Evolutionary conservation across 2,329 filamentous ascomycete species (phyloP).

Genomic region (Penicillium italicum): DNA sequence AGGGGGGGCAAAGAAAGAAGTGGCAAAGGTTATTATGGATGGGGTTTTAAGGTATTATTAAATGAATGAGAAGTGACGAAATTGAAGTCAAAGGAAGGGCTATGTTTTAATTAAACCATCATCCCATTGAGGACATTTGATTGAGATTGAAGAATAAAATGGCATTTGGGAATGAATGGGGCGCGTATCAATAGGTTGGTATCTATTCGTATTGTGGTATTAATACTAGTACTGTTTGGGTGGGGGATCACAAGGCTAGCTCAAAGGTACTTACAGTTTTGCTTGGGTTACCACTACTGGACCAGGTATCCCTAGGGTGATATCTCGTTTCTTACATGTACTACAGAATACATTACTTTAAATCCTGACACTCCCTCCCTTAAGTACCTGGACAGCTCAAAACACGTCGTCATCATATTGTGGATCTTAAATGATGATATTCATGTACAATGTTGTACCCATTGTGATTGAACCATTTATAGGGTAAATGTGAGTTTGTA

Average conservation of each 20-base stretch:
- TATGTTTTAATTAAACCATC: not conserved
- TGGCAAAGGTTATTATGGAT: not conserved
- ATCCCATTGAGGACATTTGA: conserved; percentile 1
- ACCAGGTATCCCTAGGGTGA: not conserved
- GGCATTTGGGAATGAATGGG: not conserved
- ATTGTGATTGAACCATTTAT: not conserved
- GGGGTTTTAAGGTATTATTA: not conserved
- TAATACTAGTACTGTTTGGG: not conserved
- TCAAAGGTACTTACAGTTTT: not conserved
- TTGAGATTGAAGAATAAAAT: not conserved
- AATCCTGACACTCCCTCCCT: conserved; percentile 1
- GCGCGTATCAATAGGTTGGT: conserved; percentile 7
- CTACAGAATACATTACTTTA: not conserved
- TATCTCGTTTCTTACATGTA: not conserved
- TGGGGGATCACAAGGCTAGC: not conserved
- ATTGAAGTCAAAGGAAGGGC: conserved; percentile 2
- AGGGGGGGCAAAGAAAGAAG: not conserved
- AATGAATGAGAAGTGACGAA: not conserved
- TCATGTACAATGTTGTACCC: not conserved
- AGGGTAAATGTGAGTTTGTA: not conserved
- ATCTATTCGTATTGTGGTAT: conserved; percentile 1
- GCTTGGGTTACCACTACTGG: not conserved
- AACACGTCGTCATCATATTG: conserved; percentile 7
- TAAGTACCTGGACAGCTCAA: not conserved
- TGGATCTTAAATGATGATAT: conserved; percentile 1